A percentile compares a stretch with the other conserved stretches of the same genome.
phyloP scores from a whole-genome alignment of 2,329 filamentous ascomycete genomes.

The Penicillium sp. region DNA sequence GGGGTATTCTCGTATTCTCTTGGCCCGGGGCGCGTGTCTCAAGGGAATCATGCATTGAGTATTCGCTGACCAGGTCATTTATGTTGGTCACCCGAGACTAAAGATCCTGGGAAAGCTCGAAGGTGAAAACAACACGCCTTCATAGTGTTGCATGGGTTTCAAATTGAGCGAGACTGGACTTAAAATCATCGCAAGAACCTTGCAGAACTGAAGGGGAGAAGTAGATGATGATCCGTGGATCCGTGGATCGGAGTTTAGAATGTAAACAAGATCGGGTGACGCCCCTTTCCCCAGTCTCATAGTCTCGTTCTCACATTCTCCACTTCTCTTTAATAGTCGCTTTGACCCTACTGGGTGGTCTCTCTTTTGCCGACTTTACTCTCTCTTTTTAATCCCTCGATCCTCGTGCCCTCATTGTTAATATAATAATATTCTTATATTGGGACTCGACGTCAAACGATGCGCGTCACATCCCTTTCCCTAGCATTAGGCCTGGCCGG shows the following conservation, averaged over 20 bases:
- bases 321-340: slow-evolving; percentile 17
- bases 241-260: background rate
- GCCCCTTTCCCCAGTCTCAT: no score
- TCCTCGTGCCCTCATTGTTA: background rate
- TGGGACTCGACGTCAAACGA: slow-evolving; percentile 9
- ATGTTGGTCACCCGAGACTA: background rate
- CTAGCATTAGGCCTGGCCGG: slow-evolving; percentile 24
- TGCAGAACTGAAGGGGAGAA: background rate
- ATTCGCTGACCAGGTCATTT: background rate
- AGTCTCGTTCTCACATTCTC: no score
- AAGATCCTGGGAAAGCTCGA: background rate
- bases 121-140: background rate
- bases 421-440: slow-evolving; percentile 6
- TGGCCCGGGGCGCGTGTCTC: background rate
- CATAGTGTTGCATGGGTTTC: background rate
- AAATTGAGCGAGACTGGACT: background rate
- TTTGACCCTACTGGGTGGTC: slow-evolving; percentile 14
- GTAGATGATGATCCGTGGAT: no score
- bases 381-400: background rate
- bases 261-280: slow-evolving; percentile 8
- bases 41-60: background rate
- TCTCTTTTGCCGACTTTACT: slow-evolving; percentile 15
- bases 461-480: slow-evolving; percentile 27
- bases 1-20: background rate
- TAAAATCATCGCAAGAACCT: background rate